Percentiles rank a stretch among this genome's conserved stretches.
These are phyloP conservation scores for Reutealis trisperma DNA, from an alignment of 345 rosid species.

Conservation along the genomic window DNA sequence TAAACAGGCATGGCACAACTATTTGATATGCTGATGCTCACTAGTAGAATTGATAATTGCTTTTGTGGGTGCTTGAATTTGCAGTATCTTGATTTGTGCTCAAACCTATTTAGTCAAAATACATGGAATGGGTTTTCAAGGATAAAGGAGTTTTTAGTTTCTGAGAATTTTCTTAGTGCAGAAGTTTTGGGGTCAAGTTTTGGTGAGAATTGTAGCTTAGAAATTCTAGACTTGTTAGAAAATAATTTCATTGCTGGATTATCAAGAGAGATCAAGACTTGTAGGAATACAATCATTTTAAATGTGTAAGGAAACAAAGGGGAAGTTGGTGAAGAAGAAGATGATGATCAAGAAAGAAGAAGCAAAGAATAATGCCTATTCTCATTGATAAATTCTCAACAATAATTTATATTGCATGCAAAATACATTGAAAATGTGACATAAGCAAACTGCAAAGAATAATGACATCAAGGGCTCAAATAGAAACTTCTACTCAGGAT, in stretches of 20 bases:
- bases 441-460: too few species aligned
- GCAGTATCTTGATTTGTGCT: constrained; percentile 69
- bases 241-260: constrained; percentile 52
- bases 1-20: too few species aligned
- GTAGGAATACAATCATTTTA: constrained; percentile 48
- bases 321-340: too few species aligned
- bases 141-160: constrained; percentile 54
- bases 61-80: constrained; percentile 61
- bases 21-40: constrained; percentile 11
- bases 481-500: too few species aligned
- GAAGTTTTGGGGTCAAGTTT: constrained; percentile 42
- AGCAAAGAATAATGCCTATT: too few species aligned
- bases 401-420: too few species aligned
- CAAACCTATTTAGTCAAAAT: constrained; percentile 53
- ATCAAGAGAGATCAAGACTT: constrained; percentile 57
- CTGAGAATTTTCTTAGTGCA: constrained; percentile 54
- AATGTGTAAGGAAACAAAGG: constrained; percentile 65
- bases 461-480: too few species aligned
- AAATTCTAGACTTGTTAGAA: constrained; percentile 55
- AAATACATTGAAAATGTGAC: too few species aligned
- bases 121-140: constrained; percentile 59
- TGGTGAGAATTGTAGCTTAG: constrained; percentile 49
- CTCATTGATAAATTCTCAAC: too few species aligned
- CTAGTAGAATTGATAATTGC: constrained; percentile 50
- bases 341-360: too few species aligned